phyloP scores from a whole-genome alignment of 306 rosid species.

The Acacia acuminata region DNA sequence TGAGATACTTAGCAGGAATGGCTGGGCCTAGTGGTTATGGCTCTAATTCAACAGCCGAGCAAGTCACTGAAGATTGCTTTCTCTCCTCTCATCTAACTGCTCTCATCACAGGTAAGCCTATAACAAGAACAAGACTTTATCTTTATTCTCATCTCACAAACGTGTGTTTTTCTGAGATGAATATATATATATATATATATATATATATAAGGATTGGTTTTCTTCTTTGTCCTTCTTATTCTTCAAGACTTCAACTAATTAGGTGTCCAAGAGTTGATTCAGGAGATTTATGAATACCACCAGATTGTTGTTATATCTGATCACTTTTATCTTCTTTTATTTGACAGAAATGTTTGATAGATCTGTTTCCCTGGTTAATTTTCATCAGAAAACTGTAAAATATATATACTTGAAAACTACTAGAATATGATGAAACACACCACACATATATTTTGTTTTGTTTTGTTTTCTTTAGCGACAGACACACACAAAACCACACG shows the following conservation, averaged over 20 bases:
- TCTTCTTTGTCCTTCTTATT: background rate
- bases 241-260: background rate
- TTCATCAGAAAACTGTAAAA: background rate
- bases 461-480: background rate
- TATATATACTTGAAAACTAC: background rate
- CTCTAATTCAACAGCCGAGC: slow-evolving; percentile 91
- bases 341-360: slow-evolving; percentile 6
- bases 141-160: background rate
- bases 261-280: background rate
- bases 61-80: slow-evolving; percentile 58
- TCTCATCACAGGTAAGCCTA: slow-evolving; percentile 74
- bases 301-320: background rate
- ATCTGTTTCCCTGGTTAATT: background rate
- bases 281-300: background rate
- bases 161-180: background rate
- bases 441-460: background rate
- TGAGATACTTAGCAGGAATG: slow-evolving; percentile 87
- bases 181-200: background rate
- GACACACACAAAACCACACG: background rate
- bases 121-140: background rate
- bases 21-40: slow-evolving; percentile 99
- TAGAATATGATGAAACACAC: background rate
- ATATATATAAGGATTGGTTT: background rate
- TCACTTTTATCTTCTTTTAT: background rate
- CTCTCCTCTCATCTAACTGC: slow-evolving; percentile 64